These are phyloP conservation scores for Astrothelium macrocarpum DNA, from an alignment of 495 filamentous ascomycete species.

Conservation along the genomic window DNA sequence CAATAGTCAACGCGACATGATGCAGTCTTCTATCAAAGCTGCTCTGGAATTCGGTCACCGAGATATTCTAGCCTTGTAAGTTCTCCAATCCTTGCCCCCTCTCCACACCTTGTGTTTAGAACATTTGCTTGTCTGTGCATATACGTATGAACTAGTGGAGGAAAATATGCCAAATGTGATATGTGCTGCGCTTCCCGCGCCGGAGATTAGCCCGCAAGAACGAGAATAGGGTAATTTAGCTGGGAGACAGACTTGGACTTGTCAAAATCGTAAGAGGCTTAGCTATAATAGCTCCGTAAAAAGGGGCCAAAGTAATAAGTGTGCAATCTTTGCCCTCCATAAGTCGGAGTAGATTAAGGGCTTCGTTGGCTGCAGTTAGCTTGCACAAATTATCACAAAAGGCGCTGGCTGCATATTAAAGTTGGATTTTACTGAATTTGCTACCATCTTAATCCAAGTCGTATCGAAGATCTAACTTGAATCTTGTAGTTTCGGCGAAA, in stretches of 20 bases:
- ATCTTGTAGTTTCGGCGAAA: conserved; percentile 47
- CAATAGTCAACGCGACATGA: conserved; percentile 46
- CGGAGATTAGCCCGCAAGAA: conserved; percentile 14
- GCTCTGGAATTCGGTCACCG: conserved; percentile 53
- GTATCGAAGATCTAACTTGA: conserved; percentile 28
- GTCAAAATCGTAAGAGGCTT: background rate
- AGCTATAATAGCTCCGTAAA: background rate
- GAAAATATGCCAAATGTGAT: too few relatives aligned
- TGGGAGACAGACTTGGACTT: background rate
- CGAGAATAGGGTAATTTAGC: conserved; percentile 11
- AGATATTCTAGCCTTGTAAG: conserved; percentile 57
- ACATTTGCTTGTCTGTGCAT: too few relatives aligned
- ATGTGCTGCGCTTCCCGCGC: too few relatives aligned
- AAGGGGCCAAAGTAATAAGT: conserved; percentile 13
- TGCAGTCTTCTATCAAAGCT: conserved; percentile 51
- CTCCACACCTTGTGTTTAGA: too few relatives aligned
- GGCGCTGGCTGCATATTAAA: background rate
- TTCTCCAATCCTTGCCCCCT: conserved; percentile 25
- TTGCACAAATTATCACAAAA: background rate
- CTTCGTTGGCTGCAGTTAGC: background rate
- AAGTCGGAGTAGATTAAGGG: background rate
- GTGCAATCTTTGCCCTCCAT: background rate
- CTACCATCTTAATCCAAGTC: too few relatives aligned
- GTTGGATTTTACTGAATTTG: too few relatives aligned
- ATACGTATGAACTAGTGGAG: too few relatives aligned